phyloP scores from a whole-genome alignment of 108 stramenopile genomes.

The Pseudonitzschia multistriata region DNA sequence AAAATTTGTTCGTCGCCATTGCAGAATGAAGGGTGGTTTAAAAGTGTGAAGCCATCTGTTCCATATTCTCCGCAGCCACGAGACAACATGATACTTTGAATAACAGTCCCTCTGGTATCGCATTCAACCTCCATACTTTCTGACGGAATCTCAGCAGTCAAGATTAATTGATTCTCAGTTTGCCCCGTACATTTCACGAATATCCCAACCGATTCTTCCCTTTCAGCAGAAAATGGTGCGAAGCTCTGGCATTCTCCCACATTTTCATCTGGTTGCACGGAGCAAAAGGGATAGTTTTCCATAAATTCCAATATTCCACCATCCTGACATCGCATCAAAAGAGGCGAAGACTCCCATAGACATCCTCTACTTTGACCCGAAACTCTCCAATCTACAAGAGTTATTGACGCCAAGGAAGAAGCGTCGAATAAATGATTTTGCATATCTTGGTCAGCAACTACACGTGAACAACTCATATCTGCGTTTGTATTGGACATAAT shows the following conservation, averaged over 20 bases:
- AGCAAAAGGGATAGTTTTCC: slow-evolving; percentile 16
- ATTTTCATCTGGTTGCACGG: background rate
- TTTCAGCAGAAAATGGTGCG: slow-evolving; percentile 9
- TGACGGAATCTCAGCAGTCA: slow-evolving; percentile 9
- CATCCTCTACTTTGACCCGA: slow-evolving; percentile 9
- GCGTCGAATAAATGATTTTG: background rate
- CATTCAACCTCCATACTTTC: slow-evolving; percentile 7
- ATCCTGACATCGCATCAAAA: slow-evolving; percentile 10
- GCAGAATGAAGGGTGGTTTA: slow-evolving; percentile 7
- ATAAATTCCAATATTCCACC: slow-evolving; percentile 7
- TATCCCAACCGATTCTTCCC: slow-evolving; percentile 10
- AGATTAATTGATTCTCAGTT: slow-evolving; percentile 2
- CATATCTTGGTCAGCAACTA: background rate
- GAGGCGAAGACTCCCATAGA: background rate
- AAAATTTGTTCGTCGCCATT: slow-evolving; percentile 2
- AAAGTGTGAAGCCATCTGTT: background rate
- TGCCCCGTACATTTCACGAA: slow-evolving; percentile 9
- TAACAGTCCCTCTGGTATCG: background rate
- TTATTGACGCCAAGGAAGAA: slow-evolving; percentile 3
- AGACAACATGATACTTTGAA: slow-evolving; percentile 18
- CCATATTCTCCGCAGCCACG: slow-evolving; percentile 17
- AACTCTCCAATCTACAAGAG: slow-evolving; percentile 12
- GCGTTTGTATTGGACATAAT: background rate
- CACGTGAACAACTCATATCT: slow-evolving; percentile 7
- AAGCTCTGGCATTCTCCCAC: slow-evolving; percentile 13